phyloP scores from a whole-genome alignment of 768 basidiomycete genomes.

The Mycena haematopus region DNA sequence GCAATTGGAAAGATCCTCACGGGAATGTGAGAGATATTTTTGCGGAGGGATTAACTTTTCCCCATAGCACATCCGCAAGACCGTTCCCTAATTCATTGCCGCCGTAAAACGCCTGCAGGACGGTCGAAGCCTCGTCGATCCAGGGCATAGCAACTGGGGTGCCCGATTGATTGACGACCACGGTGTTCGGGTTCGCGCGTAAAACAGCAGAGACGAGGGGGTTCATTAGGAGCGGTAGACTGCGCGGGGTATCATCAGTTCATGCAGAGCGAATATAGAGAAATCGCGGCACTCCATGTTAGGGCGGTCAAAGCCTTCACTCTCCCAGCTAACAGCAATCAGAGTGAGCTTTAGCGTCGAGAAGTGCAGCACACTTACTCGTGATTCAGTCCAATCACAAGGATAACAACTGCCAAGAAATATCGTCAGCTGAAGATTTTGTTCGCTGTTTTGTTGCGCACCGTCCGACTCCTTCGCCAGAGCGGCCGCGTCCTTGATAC shows the following conservation, averaged over 20 bases:
- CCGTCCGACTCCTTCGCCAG: conserved; percentile 50
- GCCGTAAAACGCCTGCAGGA: conserved; percentile 58
- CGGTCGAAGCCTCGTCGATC: conserved; percentile 42
- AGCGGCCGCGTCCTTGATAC: conserved; percentile 46
- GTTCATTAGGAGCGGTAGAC: conserved; percentile 58
- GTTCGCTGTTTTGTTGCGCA: conserved; percentile 24
- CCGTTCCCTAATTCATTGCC: conserved; percentile 64
- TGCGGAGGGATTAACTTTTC: conserved; percentile 63
- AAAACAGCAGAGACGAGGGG: conserved; percentile 56
- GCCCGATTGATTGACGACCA: conserved; percentile 65
- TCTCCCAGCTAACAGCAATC: conserved; percentile 50
- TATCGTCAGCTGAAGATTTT: not conserved
- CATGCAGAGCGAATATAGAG: not conserved
- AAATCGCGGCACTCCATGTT: conserved; percentile 46
- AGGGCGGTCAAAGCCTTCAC: conserved; percentile 64
- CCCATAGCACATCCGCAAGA: conserved; percentile 64
- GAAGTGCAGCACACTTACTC: conserved; percentile 43
- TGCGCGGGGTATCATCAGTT: conserved; percentile 19
- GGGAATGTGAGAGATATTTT: conserved; percentile 64
- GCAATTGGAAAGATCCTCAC: conserved; percentile 35
- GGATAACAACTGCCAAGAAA: conserved; percentile 43
- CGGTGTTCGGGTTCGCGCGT: conserved; percentile 57
- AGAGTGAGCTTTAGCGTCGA: not conserved
- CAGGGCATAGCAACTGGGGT: conserved; percentile 63
- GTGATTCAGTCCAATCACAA: conserved; percentile 62